These are phyloP conservation scores for Arachnopeziza araneosa DNA, from an alignment of 2,329 filamentous ascomycete species.

Conservation along the genomic window DNA sequence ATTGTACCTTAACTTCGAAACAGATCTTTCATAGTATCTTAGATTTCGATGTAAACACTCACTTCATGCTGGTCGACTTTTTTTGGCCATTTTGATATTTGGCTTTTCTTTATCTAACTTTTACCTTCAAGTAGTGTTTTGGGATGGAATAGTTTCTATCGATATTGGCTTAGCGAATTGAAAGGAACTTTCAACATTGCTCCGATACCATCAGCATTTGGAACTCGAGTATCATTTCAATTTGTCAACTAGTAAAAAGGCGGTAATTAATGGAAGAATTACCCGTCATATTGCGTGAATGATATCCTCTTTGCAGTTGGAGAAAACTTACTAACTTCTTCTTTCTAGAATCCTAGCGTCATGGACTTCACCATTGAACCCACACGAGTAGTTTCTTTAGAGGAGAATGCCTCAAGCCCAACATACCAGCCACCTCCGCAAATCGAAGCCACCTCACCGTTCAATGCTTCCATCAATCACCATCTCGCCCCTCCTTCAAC, in stretches of 20 bases:
- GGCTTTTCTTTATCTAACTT: too few relatives aligned
- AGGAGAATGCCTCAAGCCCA: background rate
- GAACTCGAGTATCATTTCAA: background rate
- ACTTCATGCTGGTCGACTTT: too few relatives aligned
- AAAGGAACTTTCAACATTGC: background rate
- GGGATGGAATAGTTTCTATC: background rate
- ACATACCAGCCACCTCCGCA: background rate
- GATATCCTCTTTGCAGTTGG: constrained; percentile 8
- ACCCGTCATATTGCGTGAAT: too few relatives aligned
- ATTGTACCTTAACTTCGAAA: too few relatives aligned
- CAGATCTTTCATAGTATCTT: too few relatives aligned
- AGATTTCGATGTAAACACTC: too few relatives aligned
- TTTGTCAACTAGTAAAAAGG: background rate
- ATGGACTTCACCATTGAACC: background rate
- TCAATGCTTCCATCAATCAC: background rate
- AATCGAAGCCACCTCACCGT: background rate
- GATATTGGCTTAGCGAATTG: background rate
- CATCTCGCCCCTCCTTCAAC: constrained; percentile 1
- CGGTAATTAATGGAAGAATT: too few relatives aligned
- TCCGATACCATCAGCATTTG: background rate
- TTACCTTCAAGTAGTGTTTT: too few relatives aligned
- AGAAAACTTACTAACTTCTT: constrained; percentile 12
- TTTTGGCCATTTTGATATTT: background rate
- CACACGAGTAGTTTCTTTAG: background rate
- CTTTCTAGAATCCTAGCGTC: background rate